phyloP scores from a whole-genome alignment of 805 yeast species.

The Pichia membranifaciens region DNA sequence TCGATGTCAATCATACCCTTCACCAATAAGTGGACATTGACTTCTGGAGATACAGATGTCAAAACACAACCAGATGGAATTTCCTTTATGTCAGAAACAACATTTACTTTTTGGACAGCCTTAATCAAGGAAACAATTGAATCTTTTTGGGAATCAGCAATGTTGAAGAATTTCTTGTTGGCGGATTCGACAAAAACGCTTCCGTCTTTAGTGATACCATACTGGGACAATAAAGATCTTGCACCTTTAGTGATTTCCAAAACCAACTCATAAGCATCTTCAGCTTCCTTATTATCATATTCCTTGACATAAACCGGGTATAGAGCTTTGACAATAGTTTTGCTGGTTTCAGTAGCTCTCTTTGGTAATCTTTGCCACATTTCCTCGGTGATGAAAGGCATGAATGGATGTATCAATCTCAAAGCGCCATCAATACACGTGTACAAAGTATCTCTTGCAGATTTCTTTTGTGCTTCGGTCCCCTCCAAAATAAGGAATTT shows the following conservation, averaged over 20 bases:
- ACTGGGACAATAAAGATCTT: slow-evolving; percentile 88
- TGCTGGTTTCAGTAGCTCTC: slow-evolving; percentile 62
- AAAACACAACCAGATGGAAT: slow-evolving; percentile 91
- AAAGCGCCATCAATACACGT: slow-evolving; percentile 89
- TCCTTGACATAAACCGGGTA: slow-evolving; percentile 65
- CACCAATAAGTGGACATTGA: slow-evolving; percentile 83
- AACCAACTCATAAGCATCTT: slow-evolving; percentile 73
- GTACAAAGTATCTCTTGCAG: slow-evolving; percentile 92
- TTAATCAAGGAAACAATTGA: slow-evolving; percentile 90
- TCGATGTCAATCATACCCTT: slow-evolving; percentile 94
- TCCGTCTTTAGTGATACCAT: slow-evolving; percentile 82
- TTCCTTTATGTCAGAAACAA: slow-evolving; percentile 47
- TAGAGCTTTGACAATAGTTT: slow-evolving; percentile 69
- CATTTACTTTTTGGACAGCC: slow-evolving; percentile 72
- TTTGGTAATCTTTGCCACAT: slow-evolving; percentile 98
- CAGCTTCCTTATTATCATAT: slow-evolving; percentile 60
- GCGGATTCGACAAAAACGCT: slow-evolving; percentile 75
- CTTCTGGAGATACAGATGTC: slow-evolving; percentile 70
- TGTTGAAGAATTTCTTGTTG: slow-evolving; percentile 40
- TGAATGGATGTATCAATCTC: slow-evolving; percentile 91
- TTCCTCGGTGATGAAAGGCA: slow-evolving; percentile 97
- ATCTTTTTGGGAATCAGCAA: slow-evolving; percentile 65
- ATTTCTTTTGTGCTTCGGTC: slow-evolving; percentile 70
- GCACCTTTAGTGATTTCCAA: slow-evolving; percentile 85
- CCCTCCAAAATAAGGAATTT: slow-evolving; percentile 91